phyloP scores from a whole-genome alignment of 1,284 basidiomycete species.

The Papiliotrema terrestris region DNA sequence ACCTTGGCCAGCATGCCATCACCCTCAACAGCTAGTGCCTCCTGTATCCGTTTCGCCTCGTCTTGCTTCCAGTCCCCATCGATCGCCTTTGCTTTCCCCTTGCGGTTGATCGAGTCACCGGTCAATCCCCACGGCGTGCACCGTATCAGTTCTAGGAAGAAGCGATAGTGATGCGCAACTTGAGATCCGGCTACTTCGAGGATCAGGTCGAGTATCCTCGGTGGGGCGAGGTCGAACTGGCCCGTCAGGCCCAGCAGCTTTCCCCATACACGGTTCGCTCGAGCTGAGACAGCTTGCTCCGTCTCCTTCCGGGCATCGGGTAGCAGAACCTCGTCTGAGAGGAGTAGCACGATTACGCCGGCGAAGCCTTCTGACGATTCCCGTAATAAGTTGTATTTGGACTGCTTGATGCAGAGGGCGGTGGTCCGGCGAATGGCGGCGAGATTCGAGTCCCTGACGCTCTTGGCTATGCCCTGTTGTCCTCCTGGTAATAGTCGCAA shows the following conservation, averaged over 20 bases:
- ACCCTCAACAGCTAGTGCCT: constrained; percentile 52
- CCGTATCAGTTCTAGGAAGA: constrained; percentile 82
- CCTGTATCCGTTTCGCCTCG: constrained; percentile 42
- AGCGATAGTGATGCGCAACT: constrained; percentile 77
- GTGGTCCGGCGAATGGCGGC: constrained; percentile 31
- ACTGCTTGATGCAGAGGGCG: constrained; percentile 76
- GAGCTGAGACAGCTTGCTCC: constrained; percentile 47
- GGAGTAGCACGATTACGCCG: constrained; percentile 78
- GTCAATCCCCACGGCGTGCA: constrained; percentile 70
- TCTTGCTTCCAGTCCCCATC: constrained; percentile 21
- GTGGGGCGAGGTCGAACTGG: constrained; percentile 93
- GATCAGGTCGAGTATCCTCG: constrained; percentile 87
- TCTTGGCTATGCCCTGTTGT: too few species aligned
- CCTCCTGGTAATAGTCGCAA: too few species aligned
- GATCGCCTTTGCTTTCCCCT: constrained; percentile 29
- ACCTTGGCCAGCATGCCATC: constrained; percentile 76
- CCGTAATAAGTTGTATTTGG: constrained; percentile 94
- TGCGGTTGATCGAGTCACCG: constrained; percentile 9
- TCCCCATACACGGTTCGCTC: constrained; percentile 75
- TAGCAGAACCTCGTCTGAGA: constrained; percentile 56
- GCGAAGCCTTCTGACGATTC: constrained; percentile 98
- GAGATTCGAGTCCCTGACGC: constrained; percentile 22
- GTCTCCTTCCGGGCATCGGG: constrained; percentile 8
- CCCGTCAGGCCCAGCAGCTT: constrained; percentile 85
- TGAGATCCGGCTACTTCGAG: constrained; percentile 85